Evolutionary conservation across 192 early-diverging fungal genomes (phyloP).

Genomic region (Gaertneriomyces semiglobifer): DNA sequence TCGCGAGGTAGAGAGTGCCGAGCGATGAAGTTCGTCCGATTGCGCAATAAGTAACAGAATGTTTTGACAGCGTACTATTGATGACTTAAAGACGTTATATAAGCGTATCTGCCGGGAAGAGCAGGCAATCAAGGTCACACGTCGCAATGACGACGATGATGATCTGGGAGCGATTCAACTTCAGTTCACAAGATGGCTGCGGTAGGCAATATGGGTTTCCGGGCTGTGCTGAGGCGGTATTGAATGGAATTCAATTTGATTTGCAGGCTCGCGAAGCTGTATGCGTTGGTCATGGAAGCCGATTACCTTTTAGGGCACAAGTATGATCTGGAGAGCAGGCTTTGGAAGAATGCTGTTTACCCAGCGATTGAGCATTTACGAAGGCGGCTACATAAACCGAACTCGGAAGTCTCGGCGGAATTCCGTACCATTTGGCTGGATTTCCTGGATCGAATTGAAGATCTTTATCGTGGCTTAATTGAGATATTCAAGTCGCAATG

Average conservation of each 20-base stretch:
- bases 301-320: conserved; percentile 22
- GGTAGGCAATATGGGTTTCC: neutral
- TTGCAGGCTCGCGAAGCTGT: conserved; percentile 12
- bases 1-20: too few relatives aligned
- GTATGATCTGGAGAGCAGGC: conserved; percentile 34
- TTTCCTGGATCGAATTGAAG: conserved; percentile 23
- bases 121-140: too few relatives aligned
- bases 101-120: too few relatives aligned
- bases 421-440: conserved; percentile 22
- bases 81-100: too few relatives aligned
- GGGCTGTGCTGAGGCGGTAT: neutral
- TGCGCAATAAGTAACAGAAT: too few relatives aligned
- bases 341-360: conserved; percentile 38
- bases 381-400: too few relatives aligned
- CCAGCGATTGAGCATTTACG: conserved; percentile 11
- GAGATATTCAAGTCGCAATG: neutral
- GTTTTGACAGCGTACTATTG: too few relatives aligned
- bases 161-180: too few relatives aligned
- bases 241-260: neutral
- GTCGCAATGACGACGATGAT: too few relatives aligned
- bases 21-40: too few relatives aligned
- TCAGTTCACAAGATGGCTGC: neutral
- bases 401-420: too few relatives aligned
- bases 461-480: conserved; percentile 14
- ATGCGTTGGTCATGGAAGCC: conserved; percentile 7